phyloP scores from a whole-genome alignment of 768 basidiomycete genomes.

The Calocera viscosa region DNA sequence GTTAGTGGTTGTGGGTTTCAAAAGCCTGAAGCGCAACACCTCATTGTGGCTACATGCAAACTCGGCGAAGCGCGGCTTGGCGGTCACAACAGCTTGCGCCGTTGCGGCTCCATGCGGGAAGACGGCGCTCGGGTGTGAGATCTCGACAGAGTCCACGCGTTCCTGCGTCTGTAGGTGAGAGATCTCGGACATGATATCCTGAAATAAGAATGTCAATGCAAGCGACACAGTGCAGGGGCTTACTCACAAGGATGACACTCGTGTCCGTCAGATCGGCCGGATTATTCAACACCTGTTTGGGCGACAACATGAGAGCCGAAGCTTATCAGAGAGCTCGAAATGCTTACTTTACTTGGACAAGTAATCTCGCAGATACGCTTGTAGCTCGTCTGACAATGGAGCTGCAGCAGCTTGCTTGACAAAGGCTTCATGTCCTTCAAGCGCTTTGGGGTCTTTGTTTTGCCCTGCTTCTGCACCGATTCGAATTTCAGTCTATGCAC shows the following conservation, averaged over 20 bases:
- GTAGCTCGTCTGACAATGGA: conserved; percentile 60
- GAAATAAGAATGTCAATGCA: conserved; percentile 10
- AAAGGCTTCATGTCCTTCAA: conserved; percentile 43
- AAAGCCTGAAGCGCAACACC: conserved; percentile 30
- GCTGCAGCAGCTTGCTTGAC: conserved; percentile 50
- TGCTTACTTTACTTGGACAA: conserved; percentile 66
- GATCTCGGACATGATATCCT: conserved; percentile 70
- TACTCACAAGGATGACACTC: conserved; percentile 47
- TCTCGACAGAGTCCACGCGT: conserved; percentile 36
- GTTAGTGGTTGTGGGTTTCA: not conserved
- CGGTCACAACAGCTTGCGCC: conserved; percentile 32
- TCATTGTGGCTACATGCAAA: conserved; percentile 55
- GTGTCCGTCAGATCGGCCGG: conserved; percentile 37
- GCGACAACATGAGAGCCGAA: not conserved
- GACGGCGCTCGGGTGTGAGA: conserved; percentile 38
- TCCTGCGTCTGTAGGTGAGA: conserved; percentile 44
- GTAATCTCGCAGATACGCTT: conserved; percentile 43
- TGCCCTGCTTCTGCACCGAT: conserved; percentile 28
- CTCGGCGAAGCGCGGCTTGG: conserved; percentile 67
- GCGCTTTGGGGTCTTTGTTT: conserved; percentile 60
- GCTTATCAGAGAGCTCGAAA: not conserved
- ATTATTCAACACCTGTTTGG: conserved; percentile 34
- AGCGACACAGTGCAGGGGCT: conserved; percentile 8
- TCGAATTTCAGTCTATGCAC: not conserved
- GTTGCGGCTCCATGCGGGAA: conserved; percentile 37